Percentiles rank a stretch among this genome's conserved stretches.
phyloP scores from a whole-genome alignment of 306 rosid genomes.

The Vigna radiata region DNA sequence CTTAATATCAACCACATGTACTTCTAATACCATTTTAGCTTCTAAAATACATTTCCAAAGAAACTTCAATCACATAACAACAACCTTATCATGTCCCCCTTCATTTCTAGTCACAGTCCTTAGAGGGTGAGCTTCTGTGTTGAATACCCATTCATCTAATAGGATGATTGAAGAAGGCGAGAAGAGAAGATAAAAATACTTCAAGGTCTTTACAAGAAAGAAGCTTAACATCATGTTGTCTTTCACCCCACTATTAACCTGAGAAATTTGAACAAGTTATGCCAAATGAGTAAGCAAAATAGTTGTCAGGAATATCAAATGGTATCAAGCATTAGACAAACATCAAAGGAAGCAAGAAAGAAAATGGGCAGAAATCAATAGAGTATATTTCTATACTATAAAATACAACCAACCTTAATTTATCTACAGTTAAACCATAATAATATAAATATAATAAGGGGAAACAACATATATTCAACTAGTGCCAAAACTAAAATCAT shows the following conservation, averaged over 20 bases:
- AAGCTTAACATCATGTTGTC: constrained; percentile 98
- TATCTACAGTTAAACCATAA: too few relatives aligned
- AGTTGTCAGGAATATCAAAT: background rate
- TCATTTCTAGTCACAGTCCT: constrained; percentile 64
- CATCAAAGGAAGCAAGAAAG: constrained; percentile 26
- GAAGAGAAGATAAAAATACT: constrained; percentile 90
- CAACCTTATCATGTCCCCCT: constrained; percentile 38
- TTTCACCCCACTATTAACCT: constrained; percentile 90
- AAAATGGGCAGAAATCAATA: background rate
- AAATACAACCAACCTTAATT: too few relatives aligned
- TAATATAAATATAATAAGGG: too few relatives aligned
- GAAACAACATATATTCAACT: too few relatives aligned
- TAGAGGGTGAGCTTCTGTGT: constrained; percentile 96
- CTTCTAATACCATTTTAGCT: too few relatives aligned
- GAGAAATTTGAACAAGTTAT: constrained; percentile 59
- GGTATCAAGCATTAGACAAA: constrained; percentile 21
- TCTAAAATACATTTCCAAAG: too few relatives aligned
- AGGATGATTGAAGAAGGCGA: constrained; percentile 89
- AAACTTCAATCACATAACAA: too few relatives aligned
- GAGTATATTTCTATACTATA: background rate
- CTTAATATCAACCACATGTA: too few relatives aligned
- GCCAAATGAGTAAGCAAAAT: constrained; percentile 13
- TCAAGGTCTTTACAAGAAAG: constrained; percentile 96
- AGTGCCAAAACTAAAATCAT: too few relatives aligned
- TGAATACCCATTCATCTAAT: constrained; percentile 96